These are phyloP conservation scores for Hibiscus trionum DNA, from an alignment of 345 rosid genomes.

Conservation along the genomic window DNA sequence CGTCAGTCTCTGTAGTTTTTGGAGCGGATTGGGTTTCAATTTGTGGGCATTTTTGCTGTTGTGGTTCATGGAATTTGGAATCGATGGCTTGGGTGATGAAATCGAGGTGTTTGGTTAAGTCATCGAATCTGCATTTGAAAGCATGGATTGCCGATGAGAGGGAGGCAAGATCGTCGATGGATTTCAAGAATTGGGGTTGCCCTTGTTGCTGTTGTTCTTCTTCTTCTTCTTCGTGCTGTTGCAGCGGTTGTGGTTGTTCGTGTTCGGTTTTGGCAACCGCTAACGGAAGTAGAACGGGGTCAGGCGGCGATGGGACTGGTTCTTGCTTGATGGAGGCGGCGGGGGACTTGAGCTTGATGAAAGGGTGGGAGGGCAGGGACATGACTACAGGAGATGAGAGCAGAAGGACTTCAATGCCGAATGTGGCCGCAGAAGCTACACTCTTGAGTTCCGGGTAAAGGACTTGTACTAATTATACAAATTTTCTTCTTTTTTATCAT, in stretches of 20 bases:
- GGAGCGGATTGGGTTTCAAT: background rate
- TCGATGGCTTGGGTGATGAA: constrained; percentile 38
- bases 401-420: background rate
- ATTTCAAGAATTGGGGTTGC: constrained; percentile 27
- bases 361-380: constrained; percentile 2
- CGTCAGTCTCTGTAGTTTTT: background rate
- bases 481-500: too few relatives aligned
- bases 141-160: constrained; percentile 32
- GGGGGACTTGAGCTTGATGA: background rate
- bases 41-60: background rate
- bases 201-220: background rate
- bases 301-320: background rate
- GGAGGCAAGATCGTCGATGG: constrained; percentile 25
- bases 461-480: background rate
- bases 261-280: background rate
- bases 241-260: background rate
- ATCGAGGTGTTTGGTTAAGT: constrained; percentile 43
- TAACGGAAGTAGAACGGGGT: background rate
- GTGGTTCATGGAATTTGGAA: constrained; percentile 17
- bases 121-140: constrained; percentile 43
- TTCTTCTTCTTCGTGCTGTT: background rate
- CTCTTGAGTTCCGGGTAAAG: background rate
- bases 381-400: background rate
- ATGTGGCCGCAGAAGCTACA: background rate
- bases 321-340: constrained; percentile 2